Evolutionary conservation across 371 early-diverging fungal species (phyloP).

Genomic region (Mucor irregularis): DNA sequence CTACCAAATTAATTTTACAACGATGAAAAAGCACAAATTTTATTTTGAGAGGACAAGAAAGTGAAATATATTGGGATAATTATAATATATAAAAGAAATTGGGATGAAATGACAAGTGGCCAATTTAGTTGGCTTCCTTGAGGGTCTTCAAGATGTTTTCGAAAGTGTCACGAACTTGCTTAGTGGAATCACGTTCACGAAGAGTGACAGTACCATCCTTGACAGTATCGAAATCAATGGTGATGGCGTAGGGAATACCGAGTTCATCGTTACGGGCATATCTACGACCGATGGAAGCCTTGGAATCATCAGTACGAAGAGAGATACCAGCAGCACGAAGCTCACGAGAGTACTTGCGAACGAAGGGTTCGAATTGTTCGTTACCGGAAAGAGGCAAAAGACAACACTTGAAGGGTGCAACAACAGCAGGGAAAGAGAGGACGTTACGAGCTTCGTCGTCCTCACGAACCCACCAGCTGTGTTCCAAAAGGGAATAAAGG

Average conservation of each 20-base stretch:
- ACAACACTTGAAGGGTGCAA: conserved; percentile 96
- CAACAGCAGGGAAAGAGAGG: conserved; percentile 86
- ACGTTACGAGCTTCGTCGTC: conserved; percentile 90
- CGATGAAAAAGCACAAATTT: no score
- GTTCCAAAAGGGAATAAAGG: conserved; percentile 97
- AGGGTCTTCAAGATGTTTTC: conserved; percentile 74
- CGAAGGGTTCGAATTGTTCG: conserved; percentile 73
- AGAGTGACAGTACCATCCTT: conserved; percentile 95
- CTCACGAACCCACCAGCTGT: conserved; percentile 92
- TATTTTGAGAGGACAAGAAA: no score
- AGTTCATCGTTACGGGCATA: conserved; percentile 99
- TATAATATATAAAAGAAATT: no score
- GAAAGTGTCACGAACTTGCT: conserved; percentile 90
- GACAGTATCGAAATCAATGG: conserved; percentile 98
- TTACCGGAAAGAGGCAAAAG: conserved; percentile 88
- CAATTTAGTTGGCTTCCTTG: not conserved
- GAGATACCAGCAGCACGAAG: conserved; percentile 54
- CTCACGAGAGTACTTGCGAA: conserved; percentile 58
- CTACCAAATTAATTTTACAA: no score
- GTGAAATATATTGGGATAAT: no score
- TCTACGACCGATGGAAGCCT: conserved; percentile 95
- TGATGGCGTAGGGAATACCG: conserved; percentile 98
- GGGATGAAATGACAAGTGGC: no score
- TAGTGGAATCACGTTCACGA: conserved; percentile 96
- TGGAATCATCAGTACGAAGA: conserved; percentile 87